Base-by-base conservation (phyloP, 352 stramenopile species). In the Pythium dissimile region DNA sequence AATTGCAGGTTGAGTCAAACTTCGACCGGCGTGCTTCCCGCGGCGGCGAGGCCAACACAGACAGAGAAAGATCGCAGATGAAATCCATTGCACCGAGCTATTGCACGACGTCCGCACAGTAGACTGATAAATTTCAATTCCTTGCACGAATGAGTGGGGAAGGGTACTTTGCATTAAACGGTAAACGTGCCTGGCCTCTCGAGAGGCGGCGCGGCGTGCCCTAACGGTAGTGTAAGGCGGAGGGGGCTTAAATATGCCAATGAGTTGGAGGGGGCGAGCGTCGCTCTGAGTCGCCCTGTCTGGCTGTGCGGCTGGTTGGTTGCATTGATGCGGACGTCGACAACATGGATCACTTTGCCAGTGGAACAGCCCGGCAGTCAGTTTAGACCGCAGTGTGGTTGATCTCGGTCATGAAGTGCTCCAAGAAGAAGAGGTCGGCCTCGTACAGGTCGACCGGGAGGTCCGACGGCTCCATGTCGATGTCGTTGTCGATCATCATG, bases 351-450 rank as follows among this genome's bases (percentile, higher is more conserved):
- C 28, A 49, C 44, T 46, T 50, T 38, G 15, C 41, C 48, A n/a
- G n/a, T n/a, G 41, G 31, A 41, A 45, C 49, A 52, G 20, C 1
- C 18, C 46, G 41, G 21, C 46, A 57, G 46, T 51, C 28, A 54
- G 43, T 26, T 69, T 59, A 76, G 42, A 76, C 43, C 26, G 35
- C 62, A n/a, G 43, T 63, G 37, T 60, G 68, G 44, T 76, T 80
- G 67, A 90, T 90, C 71, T 89, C 80, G 51, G 74, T 71, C 60
- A 90, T 88, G 41, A 90, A 90, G 67, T 88, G 77, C 61, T 90
- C 80, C 32, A 90, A 71, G 53, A 90, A 90, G 69, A 84, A 90
- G 9, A 90, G 60, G 27, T 90, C 80, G 51, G 86, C 80, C 48
- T 90, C 80, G 53, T 86, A 90, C 43, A 90, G 64, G 35, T 88